Evolutionary conservation across 2,329 filamentous ascomycete genomes (phyloP).

Genomic region (Pezicula neosporulosa): DNA sequence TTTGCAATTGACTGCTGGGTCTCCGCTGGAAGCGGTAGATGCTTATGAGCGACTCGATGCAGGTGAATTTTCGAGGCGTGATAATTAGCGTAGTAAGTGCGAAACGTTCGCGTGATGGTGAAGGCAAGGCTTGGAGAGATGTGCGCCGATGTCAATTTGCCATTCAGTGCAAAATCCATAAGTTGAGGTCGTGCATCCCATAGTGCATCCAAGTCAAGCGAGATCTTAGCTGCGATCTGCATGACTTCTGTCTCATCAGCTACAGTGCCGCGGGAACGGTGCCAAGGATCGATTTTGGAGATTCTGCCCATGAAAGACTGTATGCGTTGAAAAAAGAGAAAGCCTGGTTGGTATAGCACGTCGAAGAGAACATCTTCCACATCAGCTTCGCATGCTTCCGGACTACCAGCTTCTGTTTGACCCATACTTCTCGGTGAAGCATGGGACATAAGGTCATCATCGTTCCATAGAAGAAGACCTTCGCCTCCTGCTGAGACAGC

Average conservation of each 20-base stretch:
- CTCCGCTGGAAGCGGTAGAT: constrained; percentile 37
- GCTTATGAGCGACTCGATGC: constrained; percentile 53
- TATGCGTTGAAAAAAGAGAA: constrained; percentile 55
- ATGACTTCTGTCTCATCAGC: constrained; percentile 57
- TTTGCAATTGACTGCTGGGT: constrained; percentile 47
- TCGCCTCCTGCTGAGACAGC: constrained; percentile 54
- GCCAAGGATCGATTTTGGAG: constrained; percentile 53
- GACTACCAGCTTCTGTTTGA: constrained; percentile 25
- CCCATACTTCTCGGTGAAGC: constrained; percentile 39
- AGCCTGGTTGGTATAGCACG: constrained; percentile 50
- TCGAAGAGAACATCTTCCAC: constrained; percentile 49
- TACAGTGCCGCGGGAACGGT: constrained; percentile 51
- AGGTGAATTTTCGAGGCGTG: constrained; percentile 53
- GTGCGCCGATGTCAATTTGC: constrained; percentile 44
- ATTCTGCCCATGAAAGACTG: constrained; percentile 55
- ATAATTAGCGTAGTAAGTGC: constrained; percentile 54
- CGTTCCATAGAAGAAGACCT: constrained; percentile 47
- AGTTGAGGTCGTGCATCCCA: constrained; percentile 48
- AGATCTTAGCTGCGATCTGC: constrained; percentile 47
- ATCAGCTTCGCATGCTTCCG: constrained; percentile 20
- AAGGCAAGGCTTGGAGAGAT: constrained; percentile 45
- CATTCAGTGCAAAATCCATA: constrained; percentile 53
- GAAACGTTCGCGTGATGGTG: constrained; percentile 48
- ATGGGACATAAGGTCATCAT: constrained; percentile 44
- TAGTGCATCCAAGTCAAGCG: constrained; percentile 44